A percentile compares a stretch with the other conserved stretches of the same genome.
Conservation (phyloP, 345 rosid genomes). For the Rhizophora mangle region DNA sequence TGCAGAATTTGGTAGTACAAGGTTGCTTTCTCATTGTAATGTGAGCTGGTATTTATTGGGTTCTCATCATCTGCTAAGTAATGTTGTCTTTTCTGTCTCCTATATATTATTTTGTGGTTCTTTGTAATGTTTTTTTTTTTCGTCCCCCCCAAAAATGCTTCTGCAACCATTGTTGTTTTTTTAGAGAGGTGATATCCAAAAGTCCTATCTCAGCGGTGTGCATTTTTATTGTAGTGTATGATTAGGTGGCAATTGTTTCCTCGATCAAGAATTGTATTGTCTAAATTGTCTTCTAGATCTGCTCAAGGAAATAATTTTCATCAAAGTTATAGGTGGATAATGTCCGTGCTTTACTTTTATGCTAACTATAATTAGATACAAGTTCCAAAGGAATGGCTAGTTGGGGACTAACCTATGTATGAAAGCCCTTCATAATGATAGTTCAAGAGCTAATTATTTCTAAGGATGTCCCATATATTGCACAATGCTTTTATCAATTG, state of each 20-base stretch:
- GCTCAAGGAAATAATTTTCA: not conserved
- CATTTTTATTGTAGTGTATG: not conserved
- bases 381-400: not conserved
- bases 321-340: not conserved
- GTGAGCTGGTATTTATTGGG: not conserved
- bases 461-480: not conserved
- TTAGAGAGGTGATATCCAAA: not conserved
- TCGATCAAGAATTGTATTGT: not conserved
- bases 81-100: not conserved
- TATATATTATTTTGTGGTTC: not conserved
- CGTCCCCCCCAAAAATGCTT: no score
- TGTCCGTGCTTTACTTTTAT: not conserved
- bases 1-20: constrained; percentile 31
- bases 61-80: not conserved
- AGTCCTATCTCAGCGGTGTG: not conserved
- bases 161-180: not conserved
- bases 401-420: not conserved
- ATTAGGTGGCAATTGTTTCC: not conserved
- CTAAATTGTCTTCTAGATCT: no score
- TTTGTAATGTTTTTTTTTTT: not conserved
- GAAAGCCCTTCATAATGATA: not conserved
- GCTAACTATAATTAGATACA: not conserved
- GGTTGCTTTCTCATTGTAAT: constrained; percentile 38
- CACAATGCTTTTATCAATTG: no score
- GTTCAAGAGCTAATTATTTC: not conserved